Evolutionary conservation across 305 asterid genomes (phyloP), one percentile per base, ranked within the genome.

Genomic region (Galium porrigens): DNA sequence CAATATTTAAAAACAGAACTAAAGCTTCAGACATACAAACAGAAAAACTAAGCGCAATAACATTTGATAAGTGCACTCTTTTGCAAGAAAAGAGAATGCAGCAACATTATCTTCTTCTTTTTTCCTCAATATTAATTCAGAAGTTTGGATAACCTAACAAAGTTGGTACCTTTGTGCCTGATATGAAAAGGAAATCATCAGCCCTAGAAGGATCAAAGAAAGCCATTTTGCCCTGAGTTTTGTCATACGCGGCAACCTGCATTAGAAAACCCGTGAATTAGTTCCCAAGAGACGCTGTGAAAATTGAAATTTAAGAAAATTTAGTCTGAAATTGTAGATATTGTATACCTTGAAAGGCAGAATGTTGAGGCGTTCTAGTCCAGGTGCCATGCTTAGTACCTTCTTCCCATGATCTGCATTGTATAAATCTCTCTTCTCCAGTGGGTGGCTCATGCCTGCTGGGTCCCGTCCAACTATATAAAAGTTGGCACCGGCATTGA

Each of bases 241-340:
- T 87, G 68, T 90, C 97, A 70, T 90, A 87, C 20, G 97, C 97
- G 67, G 97, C 97, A 65, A 90, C 97, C 97, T 88, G 76, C 73
- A 63, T 18, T 25, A 22, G 44, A 64, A 32, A 22, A 10, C 9
- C 20, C 17, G 42, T 1, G 18, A 3, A 39, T 66, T 48, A 41
- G 8, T 9, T 52, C 56, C 42, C 36, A 4, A 63, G 58, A 9
- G 18, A 49, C 44, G 55, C n/a, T 4, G 4, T 1, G 25, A 11
- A 30, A 59, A 27, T 15, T 53, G 54, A 34, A 32, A 15, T 30
- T 22, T 17, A 29, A 41, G 4, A 20, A 44, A 8, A 15, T 0
- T 3, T 15, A 3, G 1, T n/a, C 53, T 3, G 4, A 20, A 58
- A 11, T 11, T 10, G n/a, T 15, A 46, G 37, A 15, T 30, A 34